Base-by-base conservation (phyloP, 768 basidiomycete genomes). In the Rhizopogon sp. region DNA sequence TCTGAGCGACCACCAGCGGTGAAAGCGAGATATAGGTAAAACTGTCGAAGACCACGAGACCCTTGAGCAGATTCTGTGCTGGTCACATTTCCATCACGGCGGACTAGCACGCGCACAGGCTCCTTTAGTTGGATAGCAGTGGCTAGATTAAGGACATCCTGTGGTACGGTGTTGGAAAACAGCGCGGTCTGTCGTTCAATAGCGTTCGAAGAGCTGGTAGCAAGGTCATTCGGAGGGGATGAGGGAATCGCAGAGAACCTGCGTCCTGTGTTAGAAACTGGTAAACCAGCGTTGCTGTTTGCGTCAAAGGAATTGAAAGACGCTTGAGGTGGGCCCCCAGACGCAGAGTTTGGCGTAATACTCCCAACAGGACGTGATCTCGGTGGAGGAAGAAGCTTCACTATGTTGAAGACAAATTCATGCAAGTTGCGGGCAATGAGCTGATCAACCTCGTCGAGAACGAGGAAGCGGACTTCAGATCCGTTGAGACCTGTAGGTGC, bases 111-210 rank as follows among this genome's bases (percentile, higher is more conserved):
- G 25, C 97, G 84, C 41, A 99, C 94, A 20, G 97, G 96, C 69
- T 99, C 97, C 51, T 90, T 85, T 10, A 99, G 82, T 65, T 97
- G 90, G 55, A 99, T 93, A 4, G 89, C 85, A 52, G 91, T 85
- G 1, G 94, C 94, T 41, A 99, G 85, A 68, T 95, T 98, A 58
- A 99, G 82, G 10, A 99, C 97, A 66, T 99, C 97, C 67, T 96
- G 93, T 14, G 93, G 96, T 16, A 97, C 95, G 3, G 97, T 99
- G 69, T 98, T 98, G 39, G 93, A 96, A 72, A 98, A 98, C n/a
- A 93, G 76, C 6, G 90, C 92, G 4, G 92, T 93, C 70, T 95
- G 93, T 25, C 94, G 85, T 61, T 95, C 93, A 45, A 88, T 79
- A 1, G 66, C 58, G 35, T 53, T 50, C 11, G 64, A 29, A 22